Conservation (phyloP, 768 basidiomycete species). For the Wakefieldia striispora region DNA sequence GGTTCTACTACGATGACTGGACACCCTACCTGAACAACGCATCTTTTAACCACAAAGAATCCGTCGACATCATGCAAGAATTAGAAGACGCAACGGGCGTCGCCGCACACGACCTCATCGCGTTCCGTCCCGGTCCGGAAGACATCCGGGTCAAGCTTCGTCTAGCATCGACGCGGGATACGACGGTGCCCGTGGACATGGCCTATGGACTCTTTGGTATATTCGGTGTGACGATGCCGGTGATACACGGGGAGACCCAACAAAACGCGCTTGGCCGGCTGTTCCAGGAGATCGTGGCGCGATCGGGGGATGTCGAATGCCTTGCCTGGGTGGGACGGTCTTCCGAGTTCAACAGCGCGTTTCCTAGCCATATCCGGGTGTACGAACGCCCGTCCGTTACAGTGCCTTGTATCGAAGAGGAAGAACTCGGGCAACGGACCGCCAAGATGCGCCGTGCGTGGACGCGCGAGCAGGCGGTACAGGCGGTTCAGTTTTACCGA, state of each 20-base stretch:
- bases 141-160: constrained; percentile 14
- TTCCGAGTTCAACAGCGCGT: constrained; percentile 21
- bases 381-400: constrained; percentile 4
- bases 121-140: constrained; percentile 10
- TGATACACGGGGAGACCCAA: constrained; percentile 18
- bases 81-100: constrained; percentile 10
- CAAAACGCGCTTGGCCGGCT: constrained; percentile 20
- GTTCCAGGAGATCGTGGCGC: constrained; percentile 17
- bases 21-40: constrained; percentile 15
- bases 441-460: neutral
- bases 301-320: constrained; percentile 18
- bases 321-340: constrained; percentile 19
- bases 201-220: constrained; percentile 23
- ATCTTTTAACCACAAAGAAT: constrained; percentile 18
- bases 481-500: constrained; percentile 6
- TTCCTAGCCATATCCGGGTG: constrained; percentile 16
- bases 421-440: constrained; percentile 4
- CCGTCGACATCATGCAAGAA: constrained; percentile 12
- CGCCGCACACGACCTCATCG: constrained; percentile 4
- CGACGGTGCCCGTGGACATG: constrained; percentile 17
- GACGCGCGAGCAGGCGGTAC: neutral
- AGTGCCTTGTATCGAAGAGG: constrained; percentile 3
- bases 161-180: constrained; percentile 22
- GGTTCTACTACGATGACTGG: constrained; percentile 23
- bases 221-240: constrained; percentile 13